A percentile compares a stretch with the other conserved stretches of the same genome.
phyloP scores from a whole-genome alignment of 2,329 filamentous ascomycete species.

The Verticillium isaacii region DNA sequence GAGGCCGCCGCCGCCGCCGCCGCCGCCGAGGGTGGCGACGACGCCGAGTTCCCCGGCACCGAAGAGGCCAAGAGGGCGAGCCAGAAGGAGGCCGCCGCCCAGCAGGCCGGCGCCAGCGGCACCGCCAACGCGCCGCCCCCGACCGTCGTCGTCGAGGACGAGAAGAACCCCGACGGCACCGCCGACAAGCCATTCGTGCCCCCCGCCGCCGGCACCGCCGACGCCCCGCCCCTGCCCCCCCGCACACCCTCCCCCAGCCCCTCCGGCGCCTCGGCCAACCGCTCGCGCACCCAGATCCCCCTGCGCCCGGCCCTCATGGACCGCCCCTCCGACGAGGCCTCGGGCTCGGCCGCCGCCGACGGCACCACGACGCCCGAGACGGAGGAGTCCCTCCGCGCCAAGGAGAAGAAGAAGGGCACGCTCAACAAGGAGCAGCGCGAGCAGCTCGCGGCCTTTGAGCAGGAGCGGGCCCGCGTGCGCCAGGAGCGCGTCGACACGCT shows the following conservation, averaged over 20 bases:
- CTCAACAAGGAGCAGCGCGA: slow-evolving; percentile 90
- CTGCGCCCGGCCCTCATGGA: slow-evolving; percentile 86
- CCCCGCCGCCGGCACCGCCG: slow-evolving; percentile 11
- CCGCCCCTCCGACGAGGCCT: slow-evolving; percentile 66
- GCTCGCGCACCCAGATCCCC: slow-evolving; percentile 52
- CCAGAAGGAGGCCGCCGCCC: slow-evolving; percentile 34
- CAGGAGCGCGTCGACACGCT: slow-evolving; percentile 87
- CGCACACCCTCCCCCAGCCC: slow-evolving; percentile 29
- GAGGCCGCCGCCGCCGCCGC: slow-evolving; percentile 49
- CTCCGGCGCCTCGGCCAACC: slow-evolving; percentile 31
- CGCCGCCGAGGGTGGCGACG: slow-evolving; percentile 20
- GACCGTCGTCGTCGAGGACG: slow-evolving; percentile 35
- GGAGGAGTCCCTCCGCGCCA: slow-evolving; percentile 33
- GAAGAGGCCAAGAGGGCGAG: slow-evolving; percentile 54
- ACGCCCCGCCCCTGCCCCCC: slow-evolving; percentile 21
- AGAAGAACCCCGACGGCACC: slow-evolving; percentile 19
- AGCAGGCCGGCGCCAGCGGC: slow-evolving; percentile 20
- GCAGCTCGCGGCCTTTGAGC: slow-evolving; percentile 82
- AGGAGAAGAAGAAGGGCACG: slow-evolving; percentile 81
- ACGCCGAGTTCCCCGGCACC: slow-evolving; percentile 52
- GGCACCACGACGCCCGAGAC: slow-evolving; percentile 66
- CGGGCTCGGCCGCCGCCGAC: slow-evolving; percentile 50
- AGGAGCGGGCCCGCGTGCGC: slow-evolving; percentile 76
- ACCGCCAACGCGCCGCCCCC: slow-evolving; percentile 26
- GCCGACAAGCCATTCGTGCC: slow-evolving; percentile 9